Base-by-base conservation (phyloP, 1,139 yeast species). In the Suhomyces guaymorum region DNA sequence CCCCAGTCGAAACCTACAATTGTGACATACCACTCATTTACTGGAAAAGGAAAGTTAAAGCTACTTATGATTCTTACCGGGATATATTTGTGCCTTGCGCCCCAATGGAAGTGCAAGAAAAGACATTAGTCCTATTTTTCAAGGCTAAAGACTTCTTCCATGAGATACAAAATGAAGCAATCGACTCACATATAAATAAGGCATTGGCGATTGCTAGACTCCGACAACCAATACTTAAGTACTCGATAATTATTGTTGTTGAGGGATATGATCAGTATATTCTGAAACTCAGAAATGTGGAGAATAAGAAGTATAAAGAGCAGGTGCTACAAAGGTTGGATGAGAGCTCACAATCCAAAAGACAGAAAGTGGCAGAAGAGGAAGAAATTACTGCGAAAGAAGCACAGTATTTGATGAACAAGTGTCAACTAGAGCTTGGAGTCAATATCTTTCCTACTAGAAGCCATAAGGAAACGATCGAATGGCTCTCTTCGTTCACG, bases 61-160 rank as follows among this genome's bases (percentile, higher is more conserved):
- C 81, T 1, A 48, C 54, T 1, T 80, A 76, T 49, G 73, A 74
- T 46, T 46, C 58, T 12, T 53, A 48, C 3, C 60, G 62, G 28
- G 84, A 78, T 43, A 49, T 71, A 0, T 82, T 78, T 43, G 65
- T 75, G 7, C 89, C 90, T 0, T 63, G 75, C 35, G 59, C 54
- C 0, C 57, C 68, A 0, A 59, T 52, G 20, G 54, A 66, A 4
- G 42, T 65, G 1, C 58, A 61, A 4, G 87, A 82, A 48, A 57
- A 58, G 14, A 60, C 63, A 2, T 43, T 65, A 8, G 66, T 75
- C 2, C 42, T 80, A 2, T 66, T 71, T 35, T 77, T 68, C 44
- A 61, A 65, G 9, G 77, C 82, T 0, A 56, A 60, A 8, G 69
- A 66, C 1, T 67, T 81, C 30, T 55, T 75, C 4, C 51, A 53